Evolutionary conservation across 1,284 basidiomycete genomes (phyloP).

Genomic region (Austropuccinia psidii): DNA sequence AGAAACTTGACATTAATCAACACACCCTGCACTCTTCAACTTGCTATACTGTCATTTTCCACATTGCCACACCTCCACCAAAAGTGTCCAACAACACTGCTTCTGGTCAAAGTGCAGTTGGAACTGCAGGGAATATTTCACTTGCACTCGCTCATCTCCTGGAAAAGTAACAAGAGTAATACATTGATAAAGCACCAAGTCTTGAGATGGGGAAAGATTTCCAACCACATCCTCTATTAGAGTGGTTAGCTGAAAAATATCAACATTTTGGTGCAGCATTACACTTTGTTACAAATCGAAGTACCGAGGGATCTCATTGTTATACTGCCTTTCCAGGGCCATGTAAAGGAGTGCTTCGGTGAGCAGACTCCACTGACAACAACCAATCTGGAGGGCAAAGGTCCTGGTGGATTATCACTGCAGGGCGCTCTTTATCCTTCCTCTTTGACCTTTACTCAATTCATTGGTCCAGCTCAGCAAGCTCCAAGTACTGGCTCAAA

Average conservation of each 20-base stretch:
- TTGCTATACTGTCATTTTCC: slow-evolving; percentile 73
- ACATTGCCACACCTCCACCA: slow-evolving; percentile 50
- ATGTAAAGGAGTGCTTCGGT: no score
- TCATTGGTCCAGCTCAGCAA: no score
- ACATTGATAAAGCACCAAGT: slow-evolving; percentile 87
- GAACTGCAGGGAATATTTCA: slow-evolving; percentile 37
- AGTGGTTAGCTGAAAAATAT: slow-evolving; percentile 99
- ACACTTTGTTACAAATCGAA: slow-evolving; percentile 59
- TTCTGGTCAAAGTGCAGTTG: slow-evolving; percentile 37
- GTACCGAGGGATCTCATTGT: slow-evolving; percentile 98
- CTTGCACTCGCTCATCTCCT: slow-evolving; percentile 42
- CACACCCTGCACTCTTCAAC: slow-evolving; percentile 80
- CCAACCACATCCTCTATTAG: slow-evolving; percentile 78
- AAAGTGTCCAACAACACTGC: slow-evolving; percentile 54
- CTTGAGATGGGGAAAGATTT: slow-evolving; percentile 82
- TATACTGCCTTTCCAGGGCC: slow-evolving; percentile 97
- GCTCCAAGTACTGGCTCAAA: no score
- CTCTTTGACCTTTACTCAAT: no score
- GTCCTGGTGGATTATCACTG: no score
- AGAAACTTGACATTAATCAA: slow-evolving; percentile 82
- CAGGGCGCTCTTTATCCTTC: no score
- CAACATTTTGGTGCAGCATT: slow-evolving; percentile 92
- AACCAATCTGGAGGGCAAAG: no score
- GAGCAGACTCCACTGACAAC: no score
- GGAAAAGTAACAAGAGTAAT: slow-evolving; percentile 84